Evolutionary conservation across 768 basidiomycete species (phyloP).

Genomic region (Phylloporus sp.): DNA sequence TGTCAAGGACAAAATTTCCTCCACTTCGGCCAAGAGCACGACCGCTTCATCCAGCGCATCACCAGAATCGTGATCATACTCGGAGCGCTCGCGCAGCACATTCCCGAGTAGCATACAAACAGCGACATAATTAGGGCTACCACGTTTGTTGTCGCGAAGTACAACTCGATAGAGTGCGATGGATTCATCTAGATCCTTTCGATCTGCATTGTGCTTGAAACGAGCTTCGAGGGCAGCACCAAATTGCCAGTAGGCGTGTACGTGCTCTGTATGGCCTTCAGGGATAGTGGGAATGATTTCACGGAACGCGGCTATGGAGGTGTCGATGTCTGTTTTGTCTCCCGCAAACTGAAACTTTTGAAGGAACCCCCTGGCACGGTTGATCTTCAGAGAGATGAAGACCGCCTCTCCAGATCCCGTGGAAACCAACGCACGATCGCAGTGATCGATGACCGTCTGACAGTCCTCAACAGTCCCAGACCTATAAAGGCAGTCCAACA

Average conservation of each 20-base stretch:
- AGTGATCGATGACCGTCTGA: conserved; percentile 16
- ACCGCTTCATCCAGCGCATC: conserved; percentile 23
- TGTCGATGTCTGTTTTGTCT: conserved; percentile 6
- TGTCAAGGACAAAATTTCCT: conserved; percentile 8
- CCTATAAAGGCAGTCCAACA: conserved; percentile 10
- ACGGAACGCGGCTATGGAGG: conserved; percentile 10
- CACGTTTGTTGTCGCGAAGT: conserved; percentile 5
- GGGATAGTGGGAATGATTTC: conserved; percentile 11
- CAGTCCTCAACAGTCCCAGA: conserved; percentile 13
- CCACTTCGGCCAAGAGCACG: conserved; percentile 17
- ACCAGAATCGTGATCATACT: not conserved
- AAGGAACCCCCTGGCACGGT: conserved; percentile 17
- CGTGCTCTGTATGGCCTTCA: conserved; percentile 10
- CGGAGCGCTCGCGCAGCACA: conserved; percentile 10
- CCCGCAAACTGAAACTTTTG: conserved; percentile 6
- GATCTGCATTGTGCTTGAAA: conserved; percentile 2
- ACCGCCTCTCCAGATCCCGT: not conserved
- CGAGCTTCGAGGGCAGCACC: conserved; percentile 19
- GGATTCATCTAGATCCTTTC: conserved; percentile 23
- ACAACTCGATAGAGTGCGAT: conserved; percentile 15
- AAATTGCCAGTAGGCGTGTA: conserved; percentile 6
- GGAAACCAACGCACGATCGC: conserved; percentile 15
- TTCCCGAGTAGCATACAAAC: conserved; percentile 16
- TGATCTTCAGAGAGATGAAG: conserved; percentile 2
- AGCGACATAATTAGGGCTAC: conserved; percentile 3